Evolutionary conservation across 176 grass and related monocot species (phyloP), one percentile per base, ranked within the genome.

Genomic region (Aegilops longissima): DNA sequence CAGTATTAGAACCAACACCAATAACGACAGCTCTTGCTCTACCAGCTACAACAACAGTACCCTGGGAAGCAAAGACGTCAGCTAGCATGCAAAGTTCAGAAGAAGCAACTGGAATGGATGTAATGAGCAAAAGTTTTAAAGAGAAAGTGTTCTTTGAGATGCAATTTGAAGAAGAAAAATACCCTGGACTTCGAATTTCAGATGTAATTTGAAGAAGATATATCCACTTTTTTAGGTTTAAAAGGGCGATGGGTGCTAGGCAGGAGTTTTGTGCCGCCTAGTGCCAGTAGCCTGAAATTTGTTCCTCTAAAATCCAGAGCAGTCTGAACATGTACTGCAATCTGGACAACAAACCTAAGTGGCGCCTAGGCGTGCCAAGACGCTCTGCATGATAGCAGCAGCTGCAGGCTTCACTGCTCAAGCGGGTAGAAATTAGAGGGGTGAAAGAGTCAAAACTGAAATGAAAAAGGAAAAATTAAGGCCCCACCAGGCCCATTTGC

Each of bases 1-100:
- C 97, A 85, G 97, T 98, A 81, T 93, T 96, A 67, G 94, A 96
- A 47, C 97, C 97, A 78, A 98, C 90, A 38, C 97, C 97, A 79
- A 87, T 82, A 36, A 98, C 97, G 77, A 98, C 80, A 83, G 97
- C 92, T 94, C 94, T 94, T 73, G 97, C 97, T 90, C 92, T 92
- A 80, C 97, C 97, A 90, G 90, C 92, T 62, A 96, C 97, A 62
- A 98, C 94, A 86, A 98, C 90, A 66, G 97, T 98, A 27, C 97
- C 97, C 97, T 98, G 81, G 35, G 66, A 76, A 86, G 63, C 54
- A 81, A 82, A 86, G 85, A 18, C 11, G 44, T 24, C 74, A 86
- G 35, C 36, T 10, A 44, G 27, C 61, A 71, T 31, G 73, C 34
- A 68, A 79, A 24, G 74, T 21, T 25, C 79, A 84, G 42, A 82